Conservation (phyloP, 257 asterid genomes). For the Cinchona pubescens region DNA sequence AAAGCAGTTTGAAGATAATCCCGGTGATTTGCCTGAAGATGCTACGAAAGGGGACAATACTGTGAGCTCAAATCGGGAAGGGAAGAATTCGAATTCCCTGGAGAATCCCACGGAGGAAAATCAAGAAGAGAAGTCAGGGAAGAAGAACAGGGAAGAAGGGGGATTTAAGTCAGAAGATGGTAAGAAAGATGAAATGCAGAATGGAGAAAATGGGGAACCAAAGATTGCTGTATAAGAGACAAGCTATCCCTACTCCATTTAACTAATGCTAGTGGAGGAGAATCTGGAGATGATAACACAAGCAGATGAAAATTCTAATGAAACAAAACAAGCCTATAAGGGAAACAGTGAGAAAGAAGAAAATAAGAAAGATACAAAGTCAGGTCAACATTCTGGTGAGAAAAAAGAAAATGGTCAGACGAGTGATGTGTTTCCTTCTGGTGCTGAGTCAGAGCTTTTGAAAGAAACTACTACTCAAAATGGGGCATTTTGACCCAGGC, state of each 20-base stretch:
- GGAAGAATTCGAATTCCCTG: constrained; percentile 41
- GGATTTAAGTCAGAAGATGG: constrained; percentile 26
- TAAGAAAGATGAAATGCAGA: constrained; percentile 21
- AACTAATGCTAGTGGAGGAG: constrained; percentile 24
- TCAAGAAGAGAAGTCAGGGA: constrained; percentile 25
- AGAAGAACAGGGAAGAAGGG: constrained; percentile 32
- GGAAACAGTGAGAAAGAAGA: constrained; percentile 41
- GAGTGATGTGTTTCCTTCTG: constrained; percentile 67
- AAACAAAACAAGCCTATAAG: constrained; percentile 37
- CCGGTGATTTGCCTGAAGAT: constrained; percentile 88
- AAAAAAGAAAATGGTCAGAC: constrained; percentile 35
- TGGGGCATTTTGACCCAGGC: constrained; percentile 90
- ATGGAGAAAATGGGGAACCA: constrained; percentile 31
- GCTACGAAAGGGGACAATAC: constrained; percentile 73
- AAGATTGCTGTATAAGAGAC: constrained; percentile 35
- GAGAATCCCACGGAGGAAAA: constrained; percentile 30
- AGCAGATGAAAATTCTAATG: constrained; percentile 41
- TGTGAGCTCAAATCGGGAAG: constrained; percentile 37
- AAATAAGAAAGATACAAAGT: constrained; percentile 46
- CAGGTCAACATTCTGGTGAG: constrained; percentile 41
- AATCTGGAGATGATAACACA: constrained; percentile 33
- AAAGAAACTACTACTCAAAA: constrained; percentile 64
- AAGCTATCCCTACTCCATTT: no score
- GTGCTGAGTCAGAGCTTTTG: constrained; percentile 76
- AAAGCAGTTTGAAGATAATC: constrained; percentile 88